Evolutionary conservation across 306 rosid species (phyloP).

Genomic region (Rosa multiflora): DNA sequence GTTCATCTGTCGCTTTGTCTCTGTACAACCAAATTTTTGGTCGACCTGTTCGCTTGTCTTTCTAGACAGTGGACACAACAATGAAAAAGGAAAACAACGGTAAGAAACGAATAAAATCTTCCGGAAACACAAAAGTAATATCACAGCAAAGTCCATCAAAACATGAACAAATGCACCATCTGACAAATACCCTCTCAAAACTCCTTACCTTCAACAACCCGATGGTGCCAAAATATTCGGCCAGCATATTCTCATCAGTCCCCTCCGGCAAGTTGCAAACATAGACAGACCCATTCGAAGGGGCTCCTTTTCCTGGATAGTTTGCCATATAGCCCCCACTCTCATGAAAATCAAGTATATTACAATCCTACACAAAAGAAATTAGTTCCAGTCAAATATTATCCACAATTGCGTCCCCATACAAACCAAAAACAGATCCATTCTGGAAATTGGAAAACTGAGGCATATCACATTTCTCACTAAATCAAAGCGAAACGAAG

Average conservation of each 20-base stretch:
- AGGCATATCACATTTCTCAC: neutral
- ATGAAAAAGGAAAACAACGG: constrained; percentile 8
- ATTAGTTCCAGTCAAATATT: neutral
- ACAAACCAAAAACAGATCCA: constrained; percentile 1
- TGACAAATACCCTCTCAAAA: constrained; percentile 22
- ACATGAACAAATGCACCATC: constrained; percentile 5
- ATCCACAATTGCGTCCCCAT: neutral
- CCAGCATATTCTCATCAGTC: constrained; percentile 82
- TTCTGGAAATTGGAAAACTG: neutral
- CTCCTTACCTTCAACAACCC: constrained; percentile 81
- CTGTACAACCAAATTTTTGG: constrained; percentile 91
- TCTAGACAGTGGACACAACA: constrained; percentile 43
- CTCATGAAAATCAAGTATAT: constrained; percentile 53
- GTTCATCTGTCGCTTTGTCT: constrained; percentile 88
- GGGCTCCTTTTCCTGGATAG: constrained; percentile 63
- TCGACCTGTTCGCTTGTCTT: constrained; percentile 91
- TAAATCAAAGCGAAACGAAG: neutral
- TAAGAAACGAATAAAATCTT: neutral
- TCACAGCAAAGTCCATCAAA: neutral
- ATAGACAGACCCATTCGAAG: constrained; percentile 81
- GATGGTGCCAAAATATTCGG: constrained; percentile 91
- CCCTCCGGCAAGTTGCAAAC: constrained; percentile 93
- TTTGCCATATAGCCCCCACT: constrained; percentile 71
- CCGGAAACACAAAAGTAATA: neutral
- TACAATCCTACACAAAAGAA: constrained; percentile 36